Evolutionary conservation across 116 monocot species (phyloP), one percentile per base, ranked within the genome.

Genomic region (Trichopus zeylanicus): DNA sequence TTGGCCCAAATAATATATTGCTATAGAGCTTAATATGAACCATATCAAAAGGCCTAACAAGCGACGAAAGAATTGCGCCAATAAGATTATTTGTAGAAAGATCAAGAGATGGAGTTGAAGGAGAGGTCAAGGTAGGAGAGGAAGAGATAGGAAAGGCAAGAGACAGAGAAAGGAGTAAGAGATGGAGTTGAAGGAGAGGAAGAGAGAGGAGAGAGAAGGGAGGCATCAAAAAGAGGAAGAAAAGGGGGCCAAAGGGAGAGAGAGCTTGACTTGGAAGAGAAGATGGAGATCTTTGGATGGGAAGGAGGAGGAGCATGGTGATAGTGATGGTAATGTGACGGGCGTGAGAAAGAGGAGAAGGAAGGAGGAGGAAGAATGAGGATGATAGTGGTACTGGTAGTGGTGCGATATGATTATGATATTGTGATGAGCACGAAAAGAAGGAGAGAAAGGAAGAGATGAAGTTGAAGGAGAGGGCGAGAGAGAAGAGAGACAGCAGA

Each of bases 1-100:
- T n/a, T 12, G 29, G 3, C 6, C 95, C 95, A 1, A 74, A 57
- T 33, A 95, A 74, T 0, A 57, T 55, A 60, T 95, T 94, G 29
- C 59, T 63, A 55, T 78, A 94, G 9, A 94, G 68, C 70, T 94
- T 83, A 24, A 94, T 78, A 64, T 86, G 83, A 24, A 80, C 71
- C 7, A 64, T 51, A 53, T 34, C 63, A 5, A 75, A 25, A 48
- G 89, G 75, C 0, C 38, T 22, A 23, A 70, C 12, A 25, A 93
- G 30, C 12, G 74, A 62, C 7, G 34, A 47, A 0, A 90, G 95
- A 25, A 95, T 67, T 0, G 73, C 24, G 4, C 76, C 78, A 29
- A 59, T 20, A 46, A 85, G 76, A 16, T 25, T 24, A 48, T 85
- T 85, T 20, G 3, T 21, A 2, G 84, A 73, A 31, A 85, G 58